Evolutionary conservation across 2,329 filamentous ascomycete genomes (phyloP).

Genomic region (Amesomyces nigricolor): DNA sequence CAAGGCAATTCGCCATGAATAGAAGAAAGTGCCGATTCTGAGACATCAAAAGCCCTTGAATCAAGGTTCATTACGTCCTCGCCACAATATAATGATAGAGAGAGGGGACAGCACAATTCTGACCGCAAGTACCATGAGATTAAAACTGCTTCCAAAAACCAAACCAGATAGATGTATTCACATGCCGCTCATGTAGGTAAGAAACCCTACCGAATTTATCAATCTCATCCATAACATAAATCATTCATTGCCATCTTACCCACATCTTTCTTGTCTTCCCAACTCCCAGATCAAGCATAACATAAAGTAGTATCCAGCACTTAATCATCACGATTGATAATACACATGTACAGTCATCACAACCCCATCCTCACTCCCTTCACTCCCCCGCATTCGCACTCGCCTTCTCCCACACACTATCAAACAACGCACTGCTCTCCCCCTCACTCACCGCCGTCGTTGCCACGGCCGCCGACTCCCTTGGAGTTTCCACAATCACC

Average conservation of each 20-base stretch:
- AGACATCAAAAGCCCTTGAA: too few relatives aligned
- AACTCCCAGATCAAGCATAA: background rate
- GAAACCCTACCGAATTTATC: background rate
- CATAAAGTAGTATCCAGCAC: background rate
- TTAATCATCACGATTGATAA: background rate
- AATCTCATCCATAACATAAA: background rate
- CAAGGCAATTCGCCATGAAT: too few relatives aligned
- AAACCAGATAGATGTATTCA: constrained; percentile 1
- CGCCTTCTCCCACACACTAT: constrained; percentile 66
- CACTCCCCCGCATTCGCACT: constrained; percentile 18
- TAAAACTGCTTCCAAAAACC: too few relatives aligned
- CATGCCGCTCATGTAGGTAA: background rate
- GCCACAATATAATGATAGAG: too few relatives aligned
- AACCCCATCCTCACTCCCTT: background rate
- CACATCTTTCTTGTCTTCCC: background rate
- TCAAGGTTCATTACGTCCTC: too few relatives aligned
- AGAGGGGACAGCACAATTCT: too few relatives aligned
- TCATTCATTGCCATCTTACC: constrained; percentile 4
- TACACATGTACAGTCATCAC: constrained; percentile 1
- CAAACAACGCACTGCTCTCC: constrained; percentile 44
- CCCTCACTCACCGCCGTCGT: constrained; percentile 28
- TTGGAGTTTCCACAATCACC: constrained; percentile 38
- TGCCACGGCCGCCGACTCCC: too few relatives aligned
- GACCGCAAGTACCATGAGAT: too few relatives aligned
- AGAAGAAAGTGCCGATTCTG: too few relatives aligned